Conservation (phyloP, 2,329 filamentous ascomycete species). For the Cytospora piceae region DNA sequence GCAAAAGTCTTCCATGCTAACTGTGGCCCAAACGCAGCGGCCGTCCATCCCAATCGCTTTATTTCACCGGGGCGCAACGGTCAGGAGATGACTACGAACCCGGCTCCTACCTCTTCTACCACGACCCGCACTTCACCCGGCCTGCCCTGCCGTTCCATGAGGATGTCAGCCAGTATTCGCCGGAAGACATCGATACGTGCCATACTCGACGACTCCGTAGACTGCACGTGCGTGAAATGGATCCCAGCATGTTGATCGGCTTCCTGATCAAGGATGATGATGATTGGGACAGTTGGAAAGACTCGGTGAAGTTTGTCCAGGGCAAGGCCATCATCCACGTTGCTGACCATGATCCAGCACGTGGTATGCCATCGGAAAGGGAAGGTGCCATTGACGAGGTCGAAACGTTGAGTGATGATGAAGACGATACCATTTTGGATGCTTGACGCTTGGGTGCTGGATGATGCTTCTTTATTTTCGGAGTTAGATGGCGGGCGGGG, state of each 20-base stretch:
- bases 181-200: constrained; percentile 78
- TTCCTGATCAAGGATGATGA: constrained; percentile 82
- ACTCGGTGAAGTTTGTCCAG: constrained; percentile 72
- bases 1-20: constrained; percentile 7
- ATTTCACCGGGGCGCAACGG: constrained; percentile 59
- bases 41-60: constrained; percentile 82
- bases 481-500: constrained; percentile 10
- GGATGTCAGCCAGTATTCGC: constrained; percentile 61
- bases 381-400: constrained; percentile 85
- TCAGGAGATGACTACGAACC: constrained; percentile 38
- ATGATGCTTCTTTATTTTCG: neutral
- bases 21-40: constrained; percentile 58
- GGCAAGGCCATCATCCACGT: constrained; percentile 88
- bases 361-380: constrained; percentile 60
- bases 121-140: constrained; percentile 89
- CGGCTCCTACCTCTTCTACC: constrained; percentile 84
- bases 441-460: constrained; percentile 18
- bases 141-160: constrained; percentile 70
- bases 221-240: constrained; percentile 88
- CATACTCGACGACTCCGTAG: constrained; percentile 85
- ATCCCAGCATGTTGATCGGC: constrained; percentile 95
- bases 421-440: constrained; percentile 39
- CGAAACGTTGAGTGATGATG: constrained; percentile 79
- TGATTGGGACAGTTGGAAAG: constrained; percentile 85
- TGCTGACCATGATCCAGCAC: constrained; percentile 68